Evolutionary conservation across 345 rosid species (phyloP).

Genomic region (Boechera retrofracta): DNA sequence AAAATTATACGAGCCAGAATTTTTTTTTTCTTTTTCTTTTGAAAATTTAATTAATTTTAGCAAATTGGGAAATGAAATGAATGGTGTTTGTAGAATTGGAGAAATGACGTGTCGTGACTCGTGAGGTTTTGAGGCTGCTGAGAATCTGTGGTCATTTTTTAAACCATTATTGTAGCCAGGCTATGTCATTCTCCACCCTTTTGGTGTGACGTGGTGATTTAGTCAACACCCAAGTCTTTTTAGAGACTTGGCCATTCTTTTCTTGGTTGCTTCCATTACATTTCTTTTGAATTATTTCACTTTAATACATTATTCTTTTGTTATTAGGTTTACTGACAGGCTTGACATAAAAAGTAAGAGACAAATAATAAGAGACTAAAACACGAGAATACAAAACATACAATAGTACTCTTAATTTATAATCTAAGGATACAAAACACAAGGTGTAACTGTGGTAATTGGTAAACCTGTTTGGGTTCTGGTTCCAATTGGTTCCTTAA

Average conservation of each 20-base stretch:
- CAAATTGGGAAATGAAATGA: conserved; percentile 34
- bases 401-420: background rate
- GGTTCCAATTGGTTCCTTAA: conserved; percentile 30
- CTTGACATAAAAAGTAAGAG: no score
- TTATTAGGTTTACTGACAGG: no score
- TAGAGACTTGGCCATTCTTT: background rate
- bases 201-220: conserved; percentile 40
- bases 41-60: background rate
- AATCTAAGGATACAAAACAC: conserved; percentile 18
- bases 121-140: conserved; percentile 17
- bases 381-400: background rate
- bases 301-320: background rate
- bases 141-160: conserved; percentile 33
- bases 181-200: conserved; percentile 11
- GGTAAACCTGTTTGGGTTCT: conserved; percentile 16
- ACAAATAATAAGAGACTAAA: no score
- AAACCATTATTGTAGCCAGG: conserved; percentile 1
- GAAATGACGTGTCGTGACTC: conserved; percentile 33
- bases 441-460: conserved; percentile 1
- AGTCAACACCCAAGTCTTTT: conserved; percentile 41
- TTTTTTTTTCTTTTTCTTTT: background rate
- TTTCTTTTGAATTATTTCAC: background rate
- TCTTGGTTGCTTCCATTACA: conserved; percentile 15
- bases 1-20: background rate
- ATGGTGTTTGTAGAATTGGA: conserved; percentile 19